Evolutionary conservation across 345 rosid genomes (phyloP).

Genomic region (Eucalyptus pumila): DNA sequence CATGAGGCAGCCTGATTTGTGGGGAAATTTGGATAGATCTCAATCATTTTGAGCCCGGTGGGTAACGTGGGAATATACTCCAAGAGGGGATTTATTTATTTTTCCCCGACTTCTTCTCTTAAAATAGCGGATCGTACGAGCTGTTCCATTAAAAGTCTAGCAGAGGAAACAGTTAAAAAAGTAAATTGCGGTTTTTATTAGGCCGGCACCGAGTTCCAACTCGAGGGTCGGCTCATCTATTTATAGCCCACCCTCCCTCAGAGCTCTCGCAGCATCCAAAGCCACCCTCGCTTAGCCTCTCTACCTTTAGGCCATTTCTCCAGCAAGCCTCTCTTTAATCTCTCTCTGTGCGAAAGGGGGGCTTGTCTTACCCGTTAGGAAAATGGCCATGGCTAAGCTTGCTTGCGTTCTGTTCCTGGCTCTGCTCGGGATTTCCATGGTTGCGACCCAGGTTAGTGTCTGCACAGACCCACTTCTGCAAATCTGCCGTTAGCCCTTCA

Average conservation of each 20-base stretch:
- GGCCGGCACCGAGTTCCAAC: background rate
- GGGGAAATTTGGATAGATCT: background rate
- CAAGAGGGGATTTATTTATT: background rate
- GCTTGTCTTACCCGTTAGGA: background rate
- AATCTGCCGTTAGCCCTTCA: background rate
- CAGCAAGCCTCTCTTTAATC: background rate
- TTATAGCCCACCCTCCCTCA: background rate
- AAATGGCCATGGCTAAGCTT: conserved; percentile 1
- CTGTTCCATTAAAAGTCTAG: background rate
- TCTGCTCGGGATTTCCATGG: conserved; percentile 5
- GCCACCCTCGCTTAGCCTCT: background rate
- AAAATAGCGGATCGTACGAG: background rate
- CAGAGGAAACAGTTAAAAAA: background rate
- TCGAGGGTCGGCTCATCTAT: background rate
- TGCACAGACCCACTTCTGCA: background rate
- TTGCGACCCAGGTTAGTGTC: background rate
- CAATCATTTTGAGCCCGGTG: background rate
- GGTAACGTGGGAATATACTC: background rate
- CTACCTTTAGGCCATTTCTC: background rate
- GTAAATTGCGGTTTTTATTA: background rate
- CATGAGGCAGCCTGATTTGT: background rate
- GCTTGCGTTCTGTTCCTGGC: background rate
- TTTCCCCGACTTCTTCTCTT: background rate
- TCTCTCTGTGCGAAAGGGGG: background rate
- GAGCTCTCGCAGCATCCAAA: background rate